Evolutionary conservation across 495 filamentous ascomycete genomes (phyloP), one percentile per base, ranked within the genome.

Genomic region (Aspergillus olivimuriae): DNA sequence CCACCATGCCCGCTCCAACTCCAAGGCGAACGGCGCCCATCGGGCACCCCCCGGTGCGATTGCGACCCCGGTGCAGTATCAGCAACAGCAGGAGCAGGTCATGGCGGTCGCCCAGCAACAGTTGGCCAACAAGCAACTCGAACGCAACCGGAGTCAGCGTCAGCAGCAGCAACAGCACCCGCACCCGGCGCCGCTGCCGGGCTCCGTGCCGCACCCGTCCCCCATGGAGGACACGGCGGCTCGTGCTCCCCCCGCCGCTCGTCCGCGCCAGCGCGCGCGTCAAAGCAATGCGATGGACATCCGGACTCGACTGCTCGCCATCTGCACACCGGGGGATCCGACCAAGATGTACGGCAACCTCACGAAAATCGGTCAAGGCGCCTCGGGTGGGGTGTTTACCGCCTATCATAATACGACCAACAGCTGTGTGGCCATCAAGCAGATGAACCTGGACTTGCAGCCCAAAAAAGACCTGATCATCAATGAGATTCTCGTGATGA

Each of bases 401-500:
- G 92, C 92, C 1, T 89, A 91, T 60, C 86, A 95, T 62, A 75
- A 76, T 51, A 83, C 78, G 17, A 83, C 80, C 17, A 92, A 92
- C 56, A 79, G 81, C 41, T 86, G 90, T 51, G 94, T 98, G 41
- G 92, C 92, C 17, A 97, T 98, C 69, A 98, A 98, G 65, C 92
- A 98, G 73, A 98, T 98, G 92, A 97, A 98, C 50, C 70, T 98
- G 38, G 92, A 96, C 60, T 82, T 97, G 60, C 92, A 98, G 51
- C 92, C 92, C 4, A 98, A 97, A 76, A 98, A 98, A 63, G 92
- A 98, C 56, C 72, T 96, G 6, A 98, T 98, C 51, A 95, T 98
- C 66, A 97, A 98, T 60, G 92, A 98, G 58, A 98, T 98, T 47
- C 64, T 98, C 24, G 92, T 98, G 21, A 98, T 98, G 92, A 95